These are phyloP conservation scores for Rhodomyrtus tomentosa DNA, from an alignment of 345 rosid species.

Conservation along the genomic window DNA sequence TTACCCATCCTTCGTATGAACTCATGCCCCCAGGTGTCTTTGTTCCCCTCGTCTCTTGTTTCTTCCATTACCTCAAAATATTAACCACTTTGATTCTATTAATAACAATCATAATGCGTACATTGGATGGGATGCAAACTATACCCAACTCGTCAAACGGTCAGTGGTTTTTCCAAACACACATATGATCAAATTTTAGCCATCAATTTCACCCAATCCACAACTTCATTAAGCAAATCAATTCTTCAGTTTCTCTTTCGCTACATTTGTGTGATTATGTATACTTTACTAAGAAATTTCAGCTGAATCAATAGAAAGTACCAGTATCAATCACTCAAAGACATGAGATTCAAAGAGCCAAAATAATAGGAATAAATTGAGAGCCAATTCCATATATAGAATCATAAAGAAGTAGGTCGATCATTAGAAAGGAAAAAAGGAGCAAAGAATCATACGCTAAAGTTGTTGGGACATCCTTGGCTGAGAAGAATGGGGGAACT, in stretches of 20 bases:
- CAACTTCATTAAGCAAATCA: neutral
- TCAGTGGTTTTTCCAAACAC: neutral
- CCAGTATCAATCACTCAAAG: neutral
- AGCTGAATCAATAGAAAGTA: neutral
- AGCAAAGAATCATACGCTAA: constrained; percentile 43
- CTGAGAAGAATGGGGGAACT: constrained; percentile 72
- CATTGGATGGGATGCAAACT: neutral
- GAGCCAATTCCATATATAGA: neutral
- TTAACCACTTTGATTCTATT: neutral
- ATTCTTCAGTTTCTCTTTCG: neutral
- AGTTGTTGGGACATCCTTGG: constrained; percentile 67
- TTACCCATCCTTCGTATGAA: neutral
- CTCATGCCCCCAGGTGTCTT: neutral
- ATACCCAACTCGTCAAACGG: neutral
- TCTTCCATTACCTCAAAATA: neutral
- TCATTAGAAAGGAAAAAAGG: neutral
- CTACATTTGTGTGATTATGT: neutral
- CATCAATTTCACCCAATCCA: neutral
- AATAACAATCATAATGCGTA: neutral
- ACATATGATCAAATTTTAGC: neutral
- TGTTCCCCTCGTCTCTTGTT: neutral
- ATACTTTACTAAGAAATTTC: neutral
- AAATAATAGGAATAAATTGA: neutral
- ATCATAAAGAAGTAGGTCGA: neutral
- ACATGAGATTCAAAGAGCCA: neutral